phyloP scores from a whole-genome alignment of 2,329 filamentous ascomycete genomes.

The Aspergillus aculeatinus region DNA sequence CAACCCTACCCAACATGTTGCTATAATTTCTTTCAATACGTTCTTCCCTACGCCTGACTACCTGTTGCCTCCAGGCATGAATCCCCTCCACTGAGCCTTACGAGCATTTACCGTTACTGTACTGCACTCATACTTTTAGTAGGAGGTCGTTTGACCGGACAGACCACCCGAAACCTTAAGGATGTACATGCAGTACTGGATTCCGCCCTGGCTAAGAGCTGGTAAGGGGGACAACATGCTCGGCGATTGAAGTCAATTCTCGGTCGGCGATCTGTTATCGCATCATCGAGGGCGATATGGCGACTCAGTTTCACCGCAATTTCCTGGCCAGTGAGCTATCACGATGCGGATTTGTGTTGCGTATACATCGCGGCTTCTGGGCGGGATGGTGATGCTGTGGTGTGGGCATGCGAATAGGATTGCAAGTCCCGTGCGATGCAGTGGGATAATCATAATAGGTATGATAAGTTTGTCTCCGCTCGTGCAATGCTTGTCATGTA shows the following conservation, averaged over 20 bases:
- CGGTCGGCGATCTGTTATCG: conserved; percentile 2
- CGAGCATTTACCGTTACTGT: no score
- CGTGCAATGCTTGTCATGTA: no score
- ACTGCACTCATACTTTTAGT: no score
- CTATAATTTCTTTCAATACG: no score
- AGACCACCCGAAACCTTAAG: neutral
- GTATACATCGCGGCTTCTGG: neutral
- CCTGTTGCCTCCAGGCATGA: no score
- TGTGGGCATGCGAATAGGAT: neutral
- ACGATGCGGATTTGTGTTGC: neutral
- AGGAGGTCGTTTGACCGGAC: neutral
- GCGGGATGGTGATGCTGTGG: neutral
- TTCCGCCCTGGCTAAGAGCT: neutral
- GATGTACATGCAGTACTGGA: neutral
- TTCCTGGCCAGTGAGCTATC: neutral
- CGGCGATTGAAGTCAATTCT: neutral
- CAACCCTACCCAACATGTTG: no score
- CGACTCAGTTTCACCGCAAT: conserved; percentile 3
- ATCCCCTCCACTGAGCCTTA: no score
- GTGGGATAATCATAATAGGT: neutral
- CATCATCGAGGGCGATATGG: conserved; percentile 6
- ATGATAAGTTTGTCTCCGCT: neutral
- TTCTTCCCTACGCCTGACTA: no score
- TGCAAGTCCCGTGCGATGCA: neutral
- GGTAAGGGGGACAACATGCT: neutral